A percentile compares a stretch with the other conserved stretches of the same genome.
phyloP scores from a whole-genome alignment of 2,329 filamentous ascomycete genomes.

The Zelopaecilomyces penicillatus region DNA sequence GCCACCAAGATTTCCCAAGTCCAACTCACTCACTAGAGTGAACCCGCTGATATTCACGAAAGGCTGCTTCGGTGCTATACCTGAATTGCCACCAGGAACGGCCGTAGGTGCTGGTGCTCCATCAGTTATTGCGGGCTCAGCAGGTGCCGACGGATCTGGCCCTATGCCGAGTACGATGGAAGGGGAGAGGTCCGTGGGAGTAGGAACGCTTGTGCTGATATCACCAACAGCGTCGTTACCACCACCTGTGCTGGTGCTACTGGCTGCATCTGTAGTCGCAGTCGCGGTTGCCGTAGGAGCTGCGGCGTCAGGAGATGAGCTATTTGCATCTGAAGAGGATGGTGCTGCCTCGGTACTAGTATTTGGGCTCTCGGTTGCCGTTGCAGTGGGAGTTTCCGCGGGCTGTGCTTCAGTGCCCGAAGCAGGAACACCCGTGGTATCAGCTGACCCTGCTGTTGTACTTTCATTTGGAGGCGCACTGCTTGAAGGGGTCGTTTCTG shows the following conservation, averaged over 20 bases:
- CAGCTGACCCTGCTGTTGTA: no score
- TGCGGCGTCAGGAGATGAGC: neutral
- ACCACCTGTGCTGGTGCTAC: neutral
- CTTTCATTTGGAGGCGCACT: neutral
- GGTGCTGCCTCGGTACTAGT: no score
- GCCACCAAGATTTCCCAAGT: slow-evolving; percentile 3
- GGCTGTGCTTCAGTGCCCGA: no score
- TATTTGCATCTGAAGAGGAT: neutral
- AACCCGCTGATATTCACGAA: no score
- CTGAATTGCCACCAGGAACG: no score
- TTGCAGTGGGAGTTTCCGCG: no score
- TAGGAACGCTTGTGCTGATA: neutral
- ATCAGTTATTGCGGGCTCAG: slow-evolving; percentile 9
- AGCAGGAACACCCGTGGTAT: no score
- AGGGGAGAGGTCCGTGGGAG: neutral
- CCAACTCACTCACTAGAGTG: neutral
- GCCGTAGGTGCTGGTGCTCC: neutral
- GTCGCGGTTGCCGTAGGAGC: neutral
- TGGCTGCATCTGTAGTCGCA: neutral
- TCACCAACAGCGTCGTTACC: no score
- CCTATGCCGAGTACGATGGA: slow-evolving; percentile 2
- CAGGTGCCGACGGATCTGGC: neutral
- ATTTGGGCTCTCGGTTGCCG: no score
- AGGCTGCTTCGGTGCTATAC: no score
- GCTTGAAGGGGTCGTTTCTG: slow-evolving; percentile 6